Evolutionary conservation across 495 filamentous ascomycete species (phyloP).

Genomic region (Neurospora terricola): DNA sequence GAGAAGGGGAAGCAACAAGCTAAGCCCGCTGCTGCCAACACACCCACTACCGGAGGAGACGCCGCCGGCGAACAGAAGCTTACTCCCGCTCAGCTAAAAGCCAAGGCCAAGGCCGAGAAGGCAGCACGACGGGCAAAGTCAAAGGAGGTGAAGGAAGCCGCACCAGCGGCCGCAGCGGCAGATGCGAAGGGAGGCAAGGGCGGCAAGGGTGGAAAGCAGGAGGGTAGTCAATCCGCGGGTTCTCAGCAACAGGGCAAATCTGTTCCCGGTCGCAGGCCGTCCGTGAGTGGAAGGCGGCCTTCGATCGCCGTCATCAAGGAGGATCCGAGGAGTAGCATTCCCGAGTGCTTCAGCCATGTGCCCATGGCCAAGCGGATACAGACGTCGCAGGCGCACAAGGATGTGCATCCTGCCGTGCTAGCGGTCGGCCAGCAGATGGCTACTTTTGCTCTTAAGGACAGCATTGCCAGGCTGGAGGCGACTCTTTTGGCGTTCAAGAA

Average conservation of each 20-base stretch:
- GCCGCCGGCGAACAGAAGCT: constrained; percentile 30
- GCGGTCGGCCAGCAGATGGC: constrained; percentile 84
- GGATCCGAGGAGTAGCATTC: constrained; percentile 37
- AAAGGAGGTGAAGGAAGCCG: constrained; percentile 35
- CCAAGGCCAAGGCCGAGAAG: constrained; percentile 70
- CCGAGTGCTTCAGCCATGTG: constrained; percentile 73
- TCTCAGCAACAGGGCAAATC: constrained; percentile 22
- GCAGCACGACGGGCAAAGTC: constrained; percentile 58
- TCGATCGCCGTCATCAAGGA: constrained; percentile 38
- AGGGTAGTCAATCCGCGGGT: constrained; percentile 22
- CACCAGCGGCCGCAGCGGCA: constrained; percentile 5
- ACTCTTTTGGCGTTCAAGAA: constrained; percentile 83
- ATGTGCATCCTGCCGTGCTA: constrained; percentile 82
- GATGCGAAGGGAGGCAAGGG: constrained; percentile 31
- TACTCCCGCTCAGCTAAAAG: constrained; percentile 62
- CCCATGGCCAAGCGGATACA: constrained; percentile 67
- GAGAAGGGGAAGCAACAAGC: background rate
- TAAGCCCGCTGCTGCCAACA: constrained; percentile 1
- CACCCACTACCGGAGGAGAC: constrained; percentile 1
- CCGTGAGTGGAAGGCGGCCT: constrained; percentile 26
- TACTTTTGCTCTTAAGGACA: constrained; percentile 80
- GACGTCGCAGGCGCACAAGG: constrained; percentile 67
- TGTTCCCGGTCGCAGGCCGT: constrained; percentile 24
- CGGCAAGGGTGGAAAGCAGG: constrained; percentile 39
- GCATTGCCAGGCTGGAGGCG: constrained; percentile 77